Evolutionary conservation across 805 yeast genomes (phyloP), one percentile per base, ranked within the genome.

Genomic region (Sugiyamaella chiloensis): DNA sequence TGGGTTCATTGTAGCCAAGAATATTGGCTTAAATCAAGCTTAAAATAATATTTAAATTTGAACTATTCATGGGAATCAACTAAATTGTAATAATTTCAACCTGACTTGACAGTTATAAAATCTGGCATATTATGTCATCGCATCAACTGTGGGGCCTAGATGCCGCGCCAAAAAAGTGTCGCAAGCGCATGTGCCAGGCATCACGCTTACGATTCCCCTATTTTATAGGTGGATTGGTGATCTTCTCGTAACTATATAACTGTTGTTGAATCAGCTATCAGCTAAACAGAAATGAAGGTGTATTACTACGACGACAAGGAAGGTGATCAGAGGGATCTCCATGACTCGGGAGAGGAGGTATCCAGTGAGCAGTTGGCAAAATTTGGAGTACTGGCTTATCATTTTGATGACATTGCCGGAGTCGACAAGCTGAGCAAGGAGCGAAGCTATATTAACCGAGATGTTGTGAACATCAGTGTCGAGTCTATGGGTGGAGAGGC

Each of bases 391-490:
- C 62, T 81, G 21, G 85, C 86, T 65, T 72, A 67, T 56, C 67
- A 78, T 42, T 69, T 81, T 29, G 71, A 72, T 17, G 65, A 75
- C 0, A 65, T 70, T 26, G 71, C 68, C 2, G 78, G 76, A 2
- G 88, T 91, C 35, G 76, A 89, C 58, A 62, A 58, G 11, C 59
- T 93, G 20, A 96, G 97, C 8, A 48, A 54, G 7, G 75, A 85
- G 55, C 76, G 97, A 51, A 62, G 74, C 24, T 91, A 93, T 71
- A 83, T 79, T 64, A 89, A 89, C 68, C 71, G 95, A 52, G 99
- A 91, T 64, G 72, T 70, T 39, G 79, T 91, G 23, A 69, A 68
- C 36, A 74, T 90, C 44, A 76, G 80, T 24, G 75, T 79, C 24
- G 75, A 67, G 2, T 72, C 85, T 0, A 80, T 88, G 61, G 78